Conservation (phyloP, 2,329 filamentous ascomycete species). For the Colletotrichum brevisporum region DNA sequence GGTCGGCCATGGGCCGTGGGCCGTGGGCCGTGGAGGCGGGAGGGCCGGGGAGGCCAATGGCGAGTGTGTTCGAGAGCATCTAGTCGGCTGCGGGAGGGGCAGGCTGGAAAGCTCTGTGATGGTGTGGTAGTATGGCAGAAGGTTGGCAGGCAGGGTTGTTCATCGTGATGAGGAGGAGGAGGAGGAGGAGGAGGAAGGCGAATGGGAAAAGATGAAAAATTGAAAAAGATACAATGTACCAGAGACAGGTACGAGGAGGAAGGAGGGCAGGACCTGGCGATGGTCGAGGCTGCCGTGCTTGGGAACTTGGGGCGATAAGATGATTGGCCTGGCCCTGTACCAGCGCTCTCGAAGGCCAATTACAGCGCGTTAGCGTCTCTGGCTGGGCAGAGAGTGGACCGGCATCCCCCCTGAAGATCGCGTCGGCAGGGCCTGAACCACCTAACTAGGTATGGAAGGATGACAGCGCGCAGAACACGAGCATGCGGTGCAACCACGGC, state of each 20-base stretch:
- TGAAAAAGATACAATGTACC: too few relatives aligned
- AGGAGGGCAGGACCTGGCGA: too few relatives aligned
- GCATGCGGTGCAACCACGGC: conserved; percentile 31
- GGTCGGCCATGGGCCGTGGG: conserved; percentile 23
- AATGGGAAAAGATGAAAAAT: background rate
- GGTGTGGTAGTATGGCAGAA: background rate
- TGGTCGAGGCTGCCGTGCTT: conserved; percentile 26
- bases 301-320: conserved; percentile 13
- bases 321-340: conserved; percentile 35
- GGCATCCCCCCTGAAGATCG: conserved; percentile 21
- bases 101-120: conserved; percentile 23
- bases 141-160: background rate
- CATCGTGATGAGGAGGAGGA: background rate
- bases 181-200: conserved; percentile 2
- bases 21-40: conserved; percentile 25
- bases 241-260: too few relatives aligned
- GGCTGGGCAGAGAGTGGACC: conserved; percentile 10
- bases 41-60: conserved; percentile 12
- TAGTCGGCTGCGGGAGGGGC: conserved; percentile 14
- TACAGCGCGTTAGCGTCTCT: too few relatives aligned
- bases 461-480: conserved; percentile 1
- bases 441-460: too few relatives aligned
- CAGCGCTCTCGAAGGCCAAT: conserved; percentile 7
- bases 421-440: background rate
- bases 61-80: conserved; percentile 16